Evolutionary conservation across 257 asterid genomes (phyloP).

Genomic region (Nicotiana otophora): DNA sequence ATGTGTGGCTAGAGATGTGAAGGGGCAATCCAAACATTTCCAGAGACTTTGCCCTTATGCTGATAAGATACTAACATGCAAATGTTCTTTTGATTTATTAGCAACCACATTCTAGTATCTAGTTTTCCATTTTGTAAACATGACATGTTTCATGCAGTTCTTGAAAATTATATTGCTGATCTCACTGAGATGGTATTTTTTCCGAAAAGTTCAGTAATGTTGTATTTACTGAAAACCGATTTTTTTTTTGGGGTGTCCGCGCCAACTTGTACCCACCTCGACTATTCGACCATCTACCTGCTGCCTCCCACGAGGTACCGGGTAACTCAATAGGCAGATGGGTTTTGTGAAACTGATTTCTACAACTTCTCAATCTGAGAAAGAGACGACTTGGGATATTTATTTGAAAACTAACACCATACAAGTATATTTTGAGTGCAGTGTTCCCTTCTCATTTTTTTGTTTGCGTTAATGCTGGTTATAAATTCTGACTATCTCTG

Average conservation of each 20-base stretch:
- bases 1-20: not conserved
- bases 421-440: not conserved
- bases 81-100: not conserved
- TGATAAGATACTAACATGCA: not conserved
- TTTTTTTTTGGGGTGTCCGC: not conserved
- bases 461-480: not conserved
- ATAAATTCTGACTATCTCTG: not conserved
- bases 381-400: not conserved
- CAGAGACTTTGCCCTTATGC: not conserved
- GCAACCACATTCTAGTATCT: not conserved
- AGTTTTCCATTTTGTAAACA: not conserved
- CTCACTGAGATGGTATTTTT: not conserved
- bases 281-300: too few relatives aligned
- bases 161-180: not conserved
- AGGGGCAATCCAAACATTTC: not conserved
- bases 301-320: too few relatives aligned
- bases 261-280: too few relatives aligned
- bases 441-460: not conserved
- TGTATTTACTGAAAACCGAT: not conserved
- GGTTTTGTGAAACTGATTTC: not conserved
- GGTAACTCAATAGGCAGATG: too few relatives aligned
- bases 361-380: not conserved
- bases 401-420: not conserved
- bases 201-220: not conserved
- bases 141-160: not conserved